phyloP scores from a whole-genome alignment of 1,139 yeast species.

The Geotrichum aggregatum region DNA sequence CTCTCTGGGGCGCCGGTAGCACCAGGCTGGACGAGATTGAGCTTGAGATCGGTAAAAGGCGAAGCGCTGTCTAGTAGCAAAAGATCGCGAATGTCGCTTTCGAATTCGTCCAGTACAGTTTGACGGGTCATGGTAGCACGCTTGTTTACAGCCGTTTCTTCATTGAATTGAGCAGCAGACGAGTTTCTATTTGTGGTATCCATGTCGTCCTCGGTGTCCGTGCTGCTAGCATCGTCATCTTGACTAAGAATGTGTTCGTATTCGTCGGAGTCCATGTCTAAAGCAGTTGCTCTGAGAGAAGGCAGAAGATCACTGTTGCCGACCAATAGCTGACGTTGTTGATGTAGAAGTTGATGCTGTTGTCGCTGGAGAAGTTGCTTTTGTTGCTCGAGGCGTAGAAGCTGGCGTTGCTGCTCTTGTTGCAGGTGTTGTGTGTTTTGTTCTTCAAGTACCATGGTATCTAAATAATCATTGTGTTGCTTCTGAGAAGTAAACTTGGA shows the following conservation, averaged over 20 bases:
- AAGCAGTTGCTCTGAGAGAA: background rate
- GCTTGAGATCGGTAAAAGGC: conserved; percentile 11
- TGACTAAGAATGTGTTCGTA: conserved; percentile 7
- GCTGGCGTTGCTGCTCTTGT: conserved; percentile 1
- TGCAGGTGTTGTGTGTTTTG: background rate
- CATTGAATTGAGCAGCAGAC: no score
- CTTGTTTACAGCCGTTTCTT: background rate
- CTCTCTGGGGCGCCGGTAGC: background rate
- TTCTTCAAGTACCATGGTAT: conserved; percentile 6
- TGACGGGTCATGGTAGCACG: conserved; percentile 22
- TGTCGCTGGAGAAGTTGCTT: conserved; percentile 3
- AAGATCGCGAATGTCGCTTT: conserved; percentile 25
- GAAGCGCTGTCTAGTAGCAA: conserved; percentile 20
- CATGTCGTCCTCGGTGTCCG: conserved; percentile 8
- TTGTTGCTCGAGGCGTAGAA: background rate
- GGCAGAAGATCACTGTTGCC: background rate
- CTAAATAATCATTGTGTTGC: conserved; percentile 2
- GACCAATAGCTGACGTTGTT: background rate
- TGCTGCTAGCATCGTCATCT: conserved; percentile 7
- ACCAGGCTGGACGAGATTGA: conserved; percentile 4
- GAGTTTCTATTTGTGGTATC: background rate
- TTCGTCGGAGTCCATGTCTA: conserved; percentile 12
- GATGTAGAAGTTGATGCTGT: background rate
- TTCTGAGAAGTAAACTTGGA: background rate
- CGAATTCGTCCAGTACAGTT: conserved; percentile 26